A percentile compares a stretch with the other conserved stretches of the same genome.
phyloP scores from a whole-genome alignment of 148 eudicot genomes.

The Amaranthus hypochondriacus region DNA sequence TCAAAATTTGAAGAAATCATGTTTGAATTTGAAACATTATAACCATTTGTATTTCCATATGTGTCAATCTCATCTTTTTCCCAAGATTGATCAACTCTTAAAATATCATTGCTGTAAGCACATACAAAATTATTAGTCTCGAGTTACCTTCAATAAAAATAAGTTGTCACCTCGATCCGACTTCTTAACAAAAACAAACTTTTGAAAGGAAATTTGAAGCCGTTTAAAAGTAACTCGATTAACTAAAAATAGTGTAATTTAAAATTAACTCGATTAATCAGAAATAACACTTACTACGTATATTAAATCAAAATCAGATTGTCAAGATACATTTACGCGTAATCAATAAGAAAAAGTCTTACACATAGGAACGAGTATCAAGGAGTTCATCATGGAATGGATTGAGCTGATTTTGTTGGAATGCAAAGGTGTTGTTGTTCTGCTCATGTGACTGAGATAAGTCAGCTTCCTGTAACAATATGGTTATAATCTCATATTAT shows the following conservation, averaged over 20 bases:
- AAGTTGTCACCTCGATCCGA: not conserved
- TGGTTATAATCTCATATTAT: not conserved
- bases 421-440: constrained; percentile 1
- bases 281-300: not conserved
- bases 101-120: constrained; percentile 15
- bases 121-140: no score
- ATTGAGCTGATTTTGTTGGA: constrained; percentile 11
- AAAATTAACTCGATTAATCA: not conserved
- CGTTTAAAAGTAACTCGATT: no score
- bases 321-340: no score
- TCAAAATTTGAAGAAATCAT: not conserved
- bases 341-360: not conserved
- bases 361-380: constrained; percentile 11
- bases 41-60: not conserved
- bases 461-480: not conserved
- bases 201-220: not conserved
- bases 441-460: not conserved
- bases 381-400: not conserved
- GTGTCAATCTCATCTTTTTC: not conserved
- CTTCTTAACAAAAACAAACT: not conserved
- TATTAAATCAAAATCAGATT: no score
- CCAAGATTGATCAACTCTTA: constrained; percentile 4
- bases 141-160: not conserved
- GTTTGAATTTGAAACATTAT: not conserved
- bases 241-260: no score